Conservation (phyloP, 352 stramenopile species). For the Phytophthora vignae region DNA sequence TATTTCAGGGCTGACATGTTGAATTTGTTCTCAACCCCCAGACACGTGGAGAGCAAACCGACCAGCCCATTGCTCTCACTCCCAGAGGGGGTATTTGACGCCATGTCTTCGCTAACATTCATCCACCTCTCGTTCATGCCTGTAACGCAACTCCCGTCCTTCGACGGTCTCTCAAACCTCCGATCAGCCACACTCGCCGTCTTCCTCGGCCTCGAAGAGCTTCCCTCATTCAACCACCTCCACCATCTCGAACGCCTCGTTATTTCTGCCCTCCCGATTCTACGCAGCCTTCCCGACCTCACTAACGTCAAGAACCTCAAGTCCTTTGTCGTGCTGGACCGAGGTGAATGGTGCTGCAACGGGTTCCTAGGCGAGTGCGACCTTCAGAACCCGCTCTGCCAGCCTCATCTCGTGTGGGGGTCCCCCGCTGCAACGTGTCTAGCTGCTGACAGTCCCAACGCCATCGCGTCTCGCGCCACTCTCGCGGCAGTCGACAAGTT, state of each 20-base stretch:
- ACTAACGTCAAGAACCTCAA: background rate
- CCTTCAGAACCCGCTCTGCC: background rate
- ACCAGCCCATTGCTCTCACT: slow-evolving; percentile 3
- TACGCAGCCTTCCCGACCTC: background rate
- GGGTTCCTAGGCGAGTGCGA: background rate
- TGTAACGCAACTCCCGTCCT: slow-evolving; percentile 15
- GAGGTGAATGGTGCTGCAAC: background rate
- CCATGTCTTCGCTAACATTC: slow-evolving; percentile 37
- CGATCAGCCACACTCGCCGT: background rate
- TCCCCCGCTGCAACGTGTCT: no score
- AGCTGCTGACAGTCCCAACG: no score
- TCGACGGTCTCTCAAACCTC: slow-evolving; percentile 31
- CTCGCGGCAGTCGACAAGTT: no score
- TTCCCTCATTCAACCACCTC: background rate
- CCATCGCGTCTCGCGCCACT: no score
- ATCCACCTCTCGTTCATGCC: slow-evolving; percentile 29
- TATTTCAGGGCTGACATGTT: background rate
- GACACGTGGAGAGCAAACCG: slow-evolving; percentile 8
- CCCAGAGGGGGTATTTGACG: slow-evolving; percentile 4
- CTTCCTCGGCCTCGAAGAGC: background rate
- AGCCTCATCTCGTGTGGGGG: background rate
- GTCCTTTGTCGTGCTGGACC: background rate
- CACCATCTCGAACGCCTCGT: background rate
- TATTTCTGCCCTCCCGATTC: background rate
- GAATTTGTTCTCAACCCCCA: no score